Percentiles rank a stretch among this genome's conserved stretches.
These are phyloP conservation scores for Pyrenophora seminiperda DNA, from an alignment of 2,329 filamentous ascomycete genomes.

Conservation along the genomic window DNA sequence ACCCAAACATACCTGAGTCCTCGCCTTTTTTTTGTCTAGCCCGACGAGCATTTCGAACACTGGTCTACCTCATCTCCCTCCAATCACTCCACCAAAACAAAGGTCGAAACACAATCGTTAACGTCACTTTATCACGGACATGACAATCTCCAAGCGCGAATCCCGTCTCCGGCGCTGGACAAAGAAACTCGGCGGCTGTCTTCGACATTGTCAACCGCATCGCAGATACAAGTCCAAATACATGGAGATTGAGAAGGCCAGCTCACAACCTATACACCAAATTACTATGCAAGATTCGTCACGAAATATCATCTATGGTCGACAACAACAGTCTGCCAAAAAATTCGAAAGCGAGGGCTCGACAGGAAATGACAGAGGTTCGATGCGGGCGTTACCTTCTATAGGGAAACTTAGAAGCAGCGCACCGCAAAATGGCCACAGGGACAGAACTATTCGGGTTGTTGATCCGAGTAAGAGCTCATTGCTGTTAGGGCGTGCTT, in stretches of 20 bases:
- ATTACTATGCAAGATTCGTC: background rate
- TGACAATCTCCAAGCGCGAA: conserved; percentile 4
- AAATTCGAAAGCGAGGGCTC: background rate
- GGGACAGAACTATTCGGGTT: conserved; percentile 9
- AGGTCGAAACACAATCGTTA: background rate
- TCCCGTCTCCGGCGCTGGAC: conserved; percentile 8
- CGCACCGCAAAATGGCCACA: background rate
- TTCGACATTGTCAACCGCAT: conserved; percentile 6
- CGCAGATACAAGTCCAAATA: conserved; percentile 6
- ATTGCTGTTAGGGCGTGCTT: background rate
- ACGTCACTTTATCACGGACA: background rate
- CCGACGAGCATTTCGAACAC: conserved; percentile 3
- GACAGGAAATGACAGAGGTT: background rate
- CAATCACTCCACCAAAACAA: background rate
- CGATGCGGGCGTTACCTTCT: conserved; percentile 7
- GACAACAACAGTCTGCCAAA: conserved; percentile 1
- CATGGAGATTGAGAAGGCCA: background rate
- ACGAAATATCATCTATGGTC: background rate
- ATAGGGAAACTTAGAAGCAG: conserved; percentile 2
- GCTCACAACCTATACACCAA: background rate
- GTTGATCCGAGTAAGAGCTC: conserved; percentile 11
- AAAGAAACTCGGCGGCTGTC: conserved; percentile 8
- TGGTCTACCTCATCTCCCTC: background rate
- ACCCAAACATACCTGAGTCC: background rate
- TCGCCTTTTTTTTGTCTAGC: background rate